Conservation (phyloP, 192 early-diverging fungal genomes). For the Coemansia sp. region DNA sequence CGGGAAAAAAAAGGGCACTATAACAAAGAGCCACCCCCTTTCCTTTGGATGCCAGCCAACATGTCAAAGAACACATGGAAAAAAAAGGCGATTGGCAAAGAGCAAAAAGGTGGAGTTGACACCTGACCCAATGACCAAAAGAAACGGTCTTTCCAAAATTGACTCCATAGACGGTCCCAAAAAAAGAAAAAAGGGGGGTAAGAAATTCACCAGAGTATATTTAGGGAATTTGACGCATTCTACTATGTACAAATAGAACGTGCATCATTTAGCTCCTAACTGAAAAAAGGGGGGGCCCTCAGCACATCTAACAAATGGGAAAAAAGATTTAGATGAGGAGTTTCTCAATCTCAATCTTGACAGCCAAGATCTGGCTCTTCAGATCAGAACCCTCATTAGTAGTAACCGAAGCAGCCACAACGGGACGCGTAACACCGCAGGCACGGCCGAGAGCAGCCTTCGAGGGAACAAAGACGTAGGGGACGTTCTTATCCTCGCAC, state of each 20-base stretch:
- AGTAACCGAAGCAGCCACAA: slow-evolving; percentile 91
- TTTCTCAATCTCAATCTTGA: slow-evolving; percentile 94
- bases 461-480: slow-evolving; percentile 98
- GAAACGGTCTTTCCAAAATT: neutral
- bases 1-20: neutral
- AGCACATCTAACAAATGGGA: slow-evolving; percentile 23
- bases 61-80: neutral
- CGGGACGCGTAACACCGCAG: slow-evolving; percentile 92
- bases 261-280: slow-evolving; percentile 46
- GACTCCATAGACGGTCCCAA: too few relatives aligned
- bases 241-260: slow-evolving; percentile 45
- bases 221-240: slow-evolving; percentile 18
- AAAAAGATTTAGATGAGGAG: slow-evolving; percentile 45
- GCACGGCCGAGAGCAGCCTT: slow-evolving; percentile 96
- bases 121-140: neutral
- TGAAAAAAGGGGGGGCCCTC: slow-evolving; percentile 16
- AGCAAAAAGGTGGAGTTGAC: neutral
- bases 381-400: slow-evolving; percentile 97
- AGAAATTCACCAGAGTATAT: too few relatives aligned
- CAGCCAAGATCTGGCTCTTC: slow-evolving; percentile 83
- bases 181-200: too few relatives aligned
- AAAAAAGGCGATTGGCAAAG: neutral
- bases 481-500: slow-evolving; percentile 99
- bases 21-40: neutral
- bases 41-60: neutral